A percentile compares a stretch with the other conserved stretches of the same genome.
Evolutionary conservation across 2,329 filamentous ascomycete species (phyloP).

Genomic region (Coleophoma crateriformis): DNA sequence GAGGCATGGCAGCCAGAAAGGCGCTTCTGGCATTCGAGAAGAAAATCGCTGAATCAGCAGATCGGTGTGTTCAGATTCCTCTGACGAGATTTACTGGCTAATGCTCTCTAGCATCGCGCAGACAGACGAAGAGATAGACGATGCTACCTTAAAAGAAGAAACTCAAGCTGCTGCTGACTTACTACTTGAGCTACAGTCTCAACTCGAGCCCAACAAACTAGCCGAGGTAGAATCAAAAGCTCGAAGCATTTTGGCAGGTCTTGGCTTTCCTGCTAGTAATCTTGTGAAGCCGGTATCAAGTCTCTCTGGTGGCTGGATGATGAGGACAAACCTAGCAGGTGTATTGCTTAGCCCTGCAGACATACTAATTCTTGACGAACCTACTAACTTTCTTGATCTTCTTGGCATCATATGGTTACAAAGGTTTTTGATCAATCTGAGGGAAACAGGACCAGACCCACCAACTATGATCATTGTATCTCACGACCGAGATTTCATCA

Average conservation of each 20-base stretch:
- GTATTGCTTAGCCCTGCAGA: constrained; percentile 69
- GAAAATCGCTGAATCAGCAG: constrained; percentile 47
- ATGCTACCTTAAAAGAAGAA: constrained; percentile 53
- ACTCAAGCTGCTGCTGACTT: constrained; percentile 65
- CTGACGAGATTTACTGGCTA: neutral
- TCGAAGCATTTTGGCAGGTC: constrained; percentile 58
- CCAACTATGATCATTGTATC: constrained; percentile 74
- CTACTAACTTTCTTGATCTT: constrained; percentile 81
- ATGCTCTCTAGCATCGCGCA: constrained; percentile 36
- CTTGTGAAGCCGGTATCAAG: constrained; percentile 55
- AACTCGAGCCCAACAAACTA: constrained; percentile 60
- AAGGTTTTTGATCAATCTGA: constrained; percentile 56
- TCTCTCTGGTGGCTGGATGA: constrained; percentile 74
- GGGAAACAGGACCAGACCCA: constrained; percentile 42
- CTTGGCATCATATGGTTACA: constrained; percentile 83
- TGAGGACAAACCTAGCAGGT: constrained; percentile 60
- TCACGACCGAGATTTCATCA: constrained; percentile 77
- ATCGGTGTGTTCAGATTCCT: constrained; percentile 17
- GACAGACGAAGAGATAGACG: constrained; percentile 48
- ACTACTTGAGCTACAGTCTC: constrained; percentile 62
- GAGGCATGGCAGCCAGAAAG: constrained; percentile 73
- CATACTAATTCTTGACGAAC: constrained; percentile 78
- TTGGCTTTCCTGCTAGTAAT: constrained; percentile 63
- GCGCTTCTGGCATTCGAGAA: constrained; percentile 65
- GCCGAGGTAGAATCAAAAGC: constrained; percentile 61